phyloP scores from a whole-genome alignment of 331 rosid species.

The Ulmus americana region DNA sequence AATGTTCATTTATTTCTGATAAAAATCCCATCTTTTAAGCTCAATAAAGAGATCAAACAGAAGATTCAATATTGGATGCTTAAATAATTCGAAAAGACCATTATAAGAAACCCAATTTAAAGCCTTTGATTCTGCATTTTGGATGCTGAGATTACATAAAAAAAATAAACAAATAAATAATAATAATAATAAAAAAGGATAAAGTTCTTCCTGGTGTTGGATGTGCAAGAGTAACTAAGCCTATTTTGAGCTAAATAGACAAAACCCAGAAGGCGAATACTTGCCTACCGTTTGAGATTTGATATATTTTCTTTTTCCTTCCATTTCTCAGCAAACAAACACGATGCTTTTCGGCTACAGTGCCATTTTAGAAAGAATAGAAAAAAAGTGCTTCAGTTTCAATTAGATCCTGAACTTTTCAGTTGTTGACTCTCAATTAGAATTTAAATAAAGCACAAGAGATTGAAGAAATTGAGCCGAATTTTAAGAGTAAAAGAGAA shows the following conservation, averaged over 20 bases:
- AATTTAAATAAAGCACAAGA: not conserved
- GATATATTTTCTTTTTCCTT: conserved; percentile 13
- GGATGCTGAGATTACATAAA: not conserved
- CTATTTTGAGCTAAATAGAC: conserved; percentile 4
- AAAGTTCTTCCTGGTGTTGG: not conserved
- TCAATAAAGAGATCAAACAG: conserved; percentile 10
- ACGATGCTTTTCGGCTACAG: conserved; percentile 26
- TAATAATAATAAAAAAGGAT: not conserved
- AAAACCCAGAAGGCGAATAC: conserved; percentile 13
- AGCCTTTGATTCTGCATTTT: not conserved
- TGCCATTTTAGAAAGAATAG: conserved; percentile 12
- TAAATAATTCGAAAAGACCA: not conserved
- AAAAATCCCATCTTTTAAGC: conserved; percentile 6
- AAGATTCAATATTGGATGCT: not conserved
- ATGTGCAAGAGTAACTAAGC: not conserved
- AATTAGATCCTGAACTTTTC: too few relatives aligned
- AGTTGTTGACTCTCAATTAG: too few relatives aligned
- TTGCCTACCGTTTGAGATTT: conserved; percentile 7
- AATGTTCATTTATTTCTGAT: not conserved
- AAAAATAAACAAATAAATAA: too few relatives aligned
- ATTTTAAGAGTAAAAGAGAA: conserved; percentile 16
- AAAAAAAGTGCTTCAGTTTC: not conserved
- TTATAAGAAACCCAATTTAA: conserved; percentile 4
- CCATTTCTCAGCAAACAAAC: conserved; percentile 34
- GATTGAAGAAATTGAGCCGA: conserved; percentile 13